Base-by-base conservation (phyloP, 2,329 filamentous ascomycete genomes). In the Scedosporium minutisporum region DNA sequence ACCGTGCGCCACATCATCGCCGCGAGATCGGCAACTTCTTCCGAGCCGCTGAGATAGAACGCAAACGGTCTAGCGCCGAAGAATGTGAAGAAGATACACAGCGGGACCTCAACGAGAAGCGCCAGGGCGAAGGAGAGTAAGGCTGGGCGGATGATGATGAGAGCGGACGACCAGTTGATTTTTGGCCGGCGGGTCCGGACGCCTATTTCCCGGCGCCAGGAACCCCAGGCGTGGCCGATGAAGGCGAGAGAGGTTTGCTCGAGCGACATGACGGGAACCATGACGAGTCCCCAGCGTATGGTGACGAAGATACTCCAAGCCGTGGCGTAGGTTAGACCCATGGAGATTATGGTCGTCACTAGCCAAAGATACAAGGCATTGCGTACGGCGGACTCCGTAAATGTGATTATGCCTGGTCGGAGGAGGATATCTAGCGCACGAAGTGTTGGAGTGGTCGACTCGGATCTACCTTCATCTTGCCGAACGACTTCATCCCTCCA, bases 281-380 rank as follows among this genome's bases (percentile, higher is more conserved):
- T 91, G 33, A 91, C 76, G 0, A 91, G 75, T 0, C 87, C 88
- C 87, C 87, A 90, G 14, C 87, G 80, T 51, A 91, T 90, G 0
- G 87, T 90, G 62, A 82, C 88, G 74, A 91, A 91, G 9, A 90
- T 77, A 1, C 87, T 85, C 87, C 87, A 91, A 0, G 87, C 86
- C 0, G 87, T 90, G 0, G 87, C 84, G 70, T 91, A 91, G 6
- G 83, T 80, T 0, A 76, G 72, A 0, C 87, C 87, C 64, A 91
- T 76, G 0, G 80, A 74, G 0, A 91, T 80, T 18, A 91, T 87
- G 4, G 80, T 83, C 61, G 75, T 80, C 0, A 91, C 80, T 0
- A 91, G 77, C 87, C 87, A 91, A 0, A 91, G 80, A 64, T 91
- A 91, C 0, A 91, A 75, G 0, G 84, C 79, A 65, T 91, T 91